Percentiles rank a stretch among this genome's conserved stretches.
Evolutionary conservation across 2,329 filamentous ascomycete species (phyloP).

Genomic region (Colletotrichum paranaense): DNA sequence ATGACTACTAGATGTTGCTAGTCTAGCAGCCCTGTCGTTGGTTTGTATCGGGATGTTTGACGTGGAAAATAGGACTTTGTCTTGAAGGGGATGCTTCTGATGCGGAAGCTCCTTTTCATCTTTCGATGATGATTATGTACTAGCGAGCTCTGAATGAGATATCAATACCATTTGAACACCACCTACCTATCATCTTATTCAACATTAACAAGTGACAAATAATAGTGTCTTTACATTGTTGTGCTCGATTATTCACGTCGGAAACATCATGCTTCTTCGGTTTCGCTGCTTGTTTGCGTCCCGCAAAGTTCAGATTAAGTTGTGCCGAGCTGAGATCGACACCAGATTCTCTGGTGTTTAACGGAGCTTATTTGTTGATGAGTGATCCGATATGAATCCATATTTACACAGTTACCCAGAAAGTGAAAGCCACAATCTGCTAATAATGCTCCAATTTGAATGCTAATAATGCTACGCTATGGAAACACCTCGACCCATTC

Average conservation of each 20-base stretch:
- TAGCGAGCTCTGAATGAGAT: not conserved
- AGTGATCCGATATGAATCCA: no score
- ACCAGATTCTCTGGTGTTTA: no score
- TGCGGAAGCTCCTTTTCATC: not conserved
- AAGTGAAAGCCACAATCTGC: not conserved
- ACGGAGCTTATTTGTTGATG: no score
- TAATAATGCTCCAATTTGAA: not conserved
- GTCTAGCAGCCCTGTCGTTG: not conserved
- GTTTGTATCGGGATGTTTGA: not conserved
- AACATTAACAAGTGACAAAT: no score
- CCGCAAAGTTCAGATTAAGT: not conserved
- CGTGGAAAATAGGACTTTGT: not conserved
- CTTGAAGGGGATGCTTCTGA: no score
- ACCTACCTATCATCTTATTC: not conserved
- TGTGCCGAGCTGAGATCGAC: no score
- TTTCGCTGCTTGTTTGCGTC: no score
- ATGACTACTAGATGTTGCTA: conserved; percentile 11
- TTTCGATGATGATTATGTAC: not conserved
- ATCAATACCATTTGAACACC: not conserved
- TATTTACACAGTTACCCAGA: no score
- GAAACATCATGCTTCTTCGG: not conserved
- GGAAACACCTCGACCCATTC: not conserved
- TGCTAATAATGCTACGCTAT: conserved; percentile 9
- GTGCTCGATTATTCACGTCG: not conserved
- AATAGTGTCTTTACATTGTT: no score